Base-by-base conservation (phyloP, 2,329 filamentous ascomycete species). In the Bipolaris cookei region DNA sequence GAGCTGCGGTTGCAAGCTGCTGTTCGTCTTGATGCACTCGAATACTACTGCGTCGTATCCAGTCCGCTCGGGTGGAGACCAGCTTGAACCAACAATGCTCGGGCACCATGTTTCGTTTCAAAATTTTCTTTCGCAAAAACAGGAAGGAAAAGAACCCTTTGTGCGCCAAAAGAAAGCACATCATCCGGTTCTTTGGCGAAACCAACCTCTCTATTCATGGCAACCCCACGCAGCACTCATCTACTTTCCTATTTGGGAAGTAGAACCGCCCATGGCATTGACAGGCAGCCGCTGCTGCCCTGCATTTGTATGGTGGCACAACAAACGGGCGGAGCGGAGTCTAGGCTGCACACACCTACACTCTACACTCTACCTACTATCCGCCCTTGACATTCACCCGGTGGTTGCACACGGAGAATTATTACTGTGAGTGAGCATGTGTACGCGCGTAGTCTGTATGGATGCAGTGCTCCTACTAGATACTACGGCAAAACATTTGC, bases 1-100 rank as follows among this genome's bases (percentile, higher is more conserved):
- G 53, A 56, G 53, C 53, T 45, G 47, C n/a, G 50, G 47, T 55
- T 38, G 53, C 39, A 51, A n/a, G 53, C 53, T 42, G 51, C 53
- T 51, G 23, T 45, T 53, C 50, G 46, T 53, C 18, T 21, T 41
- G 34, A 16, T 35, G 34, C 34, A 13, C 10, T 30, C 7, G 28
- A 11, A 30, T 30, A 11, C 28, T 30, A 30, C 28, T 30, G 28
- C 10, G 10, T 30, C 34, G 13, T 13, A n/a, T 42, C 39, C 20
- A 42, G 2, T 6, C 43, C 28, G 25, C 18, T n/a, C 16, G 13
- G 28, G 43, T 46, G 43, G 43, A 46, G 16, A 34, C 43, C 10
- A 7, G 32, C 30, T 25, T n/a, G 23, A 41, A 50, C 18, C 20
- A 49, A 50, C 25, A 18, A 38, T 10, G 7, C 35, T 38, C 35